phyloP scores from a whole-genome alignment of 2,329 filamentous ascomycete species.

The Zymoseptoria ardabiliae region DNA sequence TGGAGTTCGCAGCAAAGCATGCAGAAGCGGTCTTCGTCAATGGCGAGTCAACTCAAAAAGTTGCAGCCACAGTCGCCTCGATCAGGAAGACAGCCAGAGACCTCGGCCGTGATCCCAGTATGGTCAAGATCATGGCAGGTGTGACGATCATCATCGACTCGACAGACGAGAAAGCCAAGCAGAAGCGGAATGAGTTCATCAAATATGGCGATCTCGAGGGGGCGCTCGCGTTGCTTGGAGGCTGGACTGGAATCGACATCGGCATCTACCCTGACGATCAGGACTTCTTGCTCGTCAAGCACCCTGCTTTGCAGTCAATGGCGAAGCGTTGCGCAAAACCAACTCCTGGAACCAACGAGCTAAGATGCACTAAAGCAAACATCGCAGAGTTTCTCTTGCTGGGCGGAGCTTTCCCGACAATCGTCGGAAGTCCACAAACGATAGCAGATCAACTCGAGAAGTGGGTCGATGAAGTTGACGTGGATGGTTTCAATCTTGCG shows the following conservation, averaged over 20 bases:
- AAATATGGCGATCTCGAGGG: constrained; percentile 57
- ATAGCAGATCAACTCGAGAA: constrained; percentile 44
- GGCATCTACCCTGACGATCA: constrained; percentile 46
- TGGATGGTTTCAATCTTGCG: constrained; percentile 38
- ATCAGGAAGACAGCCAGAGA: constrained; percentile 42
- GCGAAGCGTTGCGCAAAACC: constrained; percentile 35
- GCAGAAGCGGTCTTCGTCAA: constrained; percentile 64
- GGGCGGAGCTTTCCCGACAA: constrained; percentile 44
- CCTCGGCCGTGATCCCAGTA: constrained; percentile 48
- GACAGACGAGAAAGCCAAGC: constrained; percentile 56
- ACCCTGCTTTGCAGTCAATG: constrained; percentile 33
- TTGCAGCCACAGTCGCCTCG: constrained; percentile 33
- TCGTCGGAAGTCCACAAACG: constrained; percentile 39
- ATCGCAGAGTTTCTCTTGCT: constrained; percentile 39
- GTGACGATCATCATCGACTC: constrained; percentile 55
- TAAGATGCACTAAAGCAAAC: constrained; percentile 37
- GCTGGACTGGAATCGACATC: constrained; percentile 54
- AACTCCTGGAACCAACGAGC: constrained; percentile 31
- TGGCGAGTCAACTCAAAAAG: constrained; percentile 49
- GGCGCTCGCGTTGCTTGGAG: constrained; percentile 57
- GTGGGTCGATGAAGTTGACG: constrained; percentile 39
- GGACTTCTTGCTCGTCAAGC: constrained; percentile 27
- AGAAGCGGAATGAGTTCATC: constrained; percentile 53
- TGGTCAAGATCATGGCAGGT: constrained; percentile 59
- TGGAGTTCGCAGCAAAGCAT: constrained; percentile 58